A percentile compares a stretch with the other conserved stretches of the same genome.
Conservation (phyloP, 768 basidiomycete genomes). For the Hygrophoropsis aurantiaca region DNA sequence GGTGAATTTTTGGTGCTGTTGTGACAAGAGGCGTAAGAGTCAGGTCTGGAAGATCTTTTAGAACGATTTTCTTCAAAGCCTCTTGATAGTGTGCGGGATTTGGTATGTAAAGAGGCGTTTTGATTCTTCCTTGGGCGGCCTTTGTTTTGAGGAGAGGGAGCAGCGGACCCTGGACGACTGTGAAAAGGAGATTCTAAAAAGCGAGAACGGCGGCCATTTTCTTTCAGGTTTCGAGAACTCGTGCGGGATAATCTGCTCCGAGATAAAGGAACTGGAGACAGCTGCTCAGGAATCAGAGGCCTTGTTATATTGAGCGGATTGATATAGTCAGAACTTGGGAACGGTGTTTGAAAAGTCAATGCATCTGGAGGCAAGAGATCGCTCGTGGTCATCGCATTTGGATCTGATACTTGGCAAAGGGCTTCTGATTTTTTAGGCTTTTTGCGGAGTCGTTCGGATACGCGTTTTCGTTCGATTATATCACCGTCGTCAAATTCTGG, state of each 20-base stretch:
- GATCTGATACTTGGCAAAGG: constrained; percentile 5
- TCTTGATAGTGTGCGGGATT: constrained; percentile 42
- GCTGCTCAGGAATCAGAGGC: constrained; percentile 27
- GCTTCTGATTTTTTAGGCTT: constrained; percentile 27
- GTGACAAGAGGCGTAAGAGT: constrained; percentile 14
- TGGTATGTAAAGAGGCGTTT: constrained; percentile 24
- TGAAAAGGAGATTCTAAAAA: constrained; percentile 46
- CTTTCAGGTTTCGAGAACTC: constrained; percentile 40
- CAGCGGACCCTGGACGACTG: constrained; percentile 42
- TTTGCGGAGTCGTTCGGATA: constrained; percentile 30
- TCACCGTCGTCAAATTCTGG: constrained; percentile 18
- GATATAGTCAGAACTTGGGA: constrained; percentile 19
- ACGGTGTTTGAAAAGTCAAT: constrained; percentile 26
- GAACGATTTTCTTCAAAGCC: constrained; percentile 15
- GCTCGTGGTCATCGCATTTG: constrained; percentile 2
- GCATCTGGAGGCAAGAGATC: constrained; percentile 12
- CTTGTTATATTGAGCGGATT: constrained; percentile 22
- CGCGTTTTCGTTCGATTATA: constrained; percentile 9
- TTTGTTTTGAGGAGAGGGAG: constrained; percentile 34
- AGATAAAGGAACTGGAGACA: constrained; percentile 44
- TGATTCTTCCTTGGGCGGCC: constrained; percentile 8
- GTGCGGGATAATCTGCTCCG: constrained; percentile 37
- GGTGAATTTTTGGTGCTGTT: constrained; percentile 13
- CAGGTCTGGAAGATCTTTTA: constrained; percentile 14
- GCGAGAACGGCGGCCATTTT: constrained; percentile 29